These are phyloP conservation scores for Lentinula aciculospora DNA, from an alignment of 768 basidiomycete genomes.

Conservation along the genomic window DNA sequence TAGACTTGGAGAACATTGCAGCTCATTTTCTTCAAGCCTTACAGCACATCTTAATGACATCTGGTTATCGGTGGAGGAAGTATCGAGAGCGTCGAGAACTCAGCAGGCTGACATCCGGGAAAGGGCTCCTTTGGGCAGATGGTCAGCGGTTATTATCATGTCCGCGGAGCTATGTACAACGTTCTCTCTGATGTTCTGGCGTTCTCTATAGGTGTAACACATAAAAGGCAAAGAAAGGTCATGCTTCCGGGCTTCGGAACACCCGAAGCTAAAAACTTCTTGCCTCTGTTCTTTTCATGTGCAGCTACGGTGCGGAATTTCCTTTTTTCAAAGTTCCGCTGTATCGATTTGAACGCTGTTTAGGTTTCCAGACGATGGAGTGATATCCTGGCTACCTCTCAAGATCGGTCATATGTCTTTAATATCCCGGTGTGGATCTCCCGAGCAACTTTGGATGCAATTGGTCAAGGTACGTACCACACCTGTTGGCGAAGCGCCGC, in stretches of 20 bases:
- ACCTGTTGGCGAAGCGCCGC: conserved; percentile 12
- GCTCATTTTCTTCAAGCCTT: conserved; percentile 12
- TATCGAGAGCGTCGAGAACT: conserved; percentile 15
- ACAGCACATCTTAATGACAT: conserved; percentile 24
- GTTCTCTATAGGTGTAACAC: conserved; percentile 13
- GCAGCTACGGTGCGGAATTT: conserved; percentile 14
- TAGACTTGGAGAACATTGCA: neutral
- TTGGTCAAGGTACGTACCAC: conserved; percentile 25
- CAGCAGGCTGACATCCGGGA: conserved; percentile 17
- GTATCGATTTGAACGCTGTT: neutral
- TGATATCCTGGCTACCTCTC: conserved; percentile 15
- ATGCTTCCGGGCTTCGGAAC: conserved; percentile 28
- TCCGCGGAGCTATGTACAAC: conserved; percentile 16
- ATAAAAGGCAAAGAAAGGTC: conserved; percentile 25
- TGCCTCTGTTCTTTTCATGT: conserved; percentile 22
- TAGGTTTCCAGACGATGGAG: conserved; percentile 24
- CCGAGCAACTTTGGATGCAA: conserved; percentile 30
- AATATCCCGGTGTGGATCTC: conserved; percentile 23
- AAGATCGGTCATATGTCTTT: conserved; percentile 13
- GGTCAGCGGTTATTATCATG: conserved; percentile 18
- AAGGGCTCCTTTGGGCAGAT: conserved; percentile 22
- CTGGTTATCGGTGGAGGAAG: conserved; percentile 24
- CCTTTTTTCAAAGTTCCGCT: neutral
- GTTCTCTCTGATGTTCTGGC: conserved; percentile 6
- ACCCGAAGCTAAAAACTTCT: conserved; percentile 20